Evolutionary conservation across 2,329 filamentous ascomycete genomes (phyloP).

Genomic region (Fusarium floridanum): DNA sequence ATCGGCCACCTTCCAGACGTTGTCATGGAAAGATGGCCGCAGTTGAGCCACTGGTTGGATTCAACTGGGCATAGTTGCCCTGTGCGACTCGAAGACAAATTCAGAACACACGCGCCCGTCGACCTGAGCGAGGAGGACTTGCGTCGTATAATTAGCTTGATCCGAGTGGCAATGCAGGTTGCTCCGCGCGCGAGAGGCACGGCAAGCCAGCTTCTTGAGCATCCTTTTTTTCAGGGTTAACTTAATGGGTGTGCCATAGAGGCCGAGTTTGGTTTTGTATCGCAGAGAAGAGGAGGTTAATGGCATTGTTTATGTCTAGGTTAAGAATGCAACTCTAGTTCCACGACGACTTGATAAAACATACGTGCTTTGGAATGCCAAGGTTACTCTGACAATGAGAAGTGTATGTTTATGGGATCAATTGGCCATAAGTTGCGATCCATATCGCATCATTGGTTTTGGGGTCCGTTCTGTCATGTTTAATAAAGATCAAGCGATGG

Average conservation of each 20-base stretch:
- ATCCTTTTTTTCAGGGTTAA: not conserved
- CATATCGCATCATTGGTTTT: not conserved
- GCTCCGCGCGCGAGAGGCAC: not conserved
- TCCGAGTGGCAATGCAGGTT: not conserved
- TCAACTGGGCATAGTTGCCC: too few relatives aligned
- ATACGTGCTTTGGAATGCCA: not conserved
- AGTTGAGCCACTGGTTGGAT: not conserved
- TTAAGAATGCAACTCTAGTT: not conserved
- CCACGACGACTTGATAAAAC: not conserved
- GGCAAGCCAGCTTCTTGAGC: not conserved
- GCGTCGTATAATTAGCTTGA: not conserved
- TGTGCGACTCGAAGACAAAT: not conserved
- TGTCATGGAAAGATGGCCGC: not conserved
- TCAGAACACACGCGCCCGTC: not conserved
- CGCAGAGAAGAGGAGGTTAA: not conserved
- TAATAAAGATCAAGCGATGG: slow-evolving; percentile 1
- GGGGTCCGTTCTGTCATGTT: not conserved
- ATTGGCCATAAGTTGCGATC: slow-evolving; percentile 16
- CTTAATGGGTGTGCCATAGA: not conserved
- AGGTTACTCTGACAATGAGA: not conserved
- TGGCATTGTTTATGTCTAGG: not conserved
- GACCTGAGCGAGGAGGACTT: not conserved
- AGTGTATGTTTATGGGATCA: not conserved
- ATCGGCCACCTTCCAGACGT: not conserved
- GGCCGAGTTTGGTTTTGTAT: not conserved